These are phyloP conservation scores for Casuarina cunninghamiana DNA, from an alignment of 306 rosid species.

Conservation along the genomic window DNA sequence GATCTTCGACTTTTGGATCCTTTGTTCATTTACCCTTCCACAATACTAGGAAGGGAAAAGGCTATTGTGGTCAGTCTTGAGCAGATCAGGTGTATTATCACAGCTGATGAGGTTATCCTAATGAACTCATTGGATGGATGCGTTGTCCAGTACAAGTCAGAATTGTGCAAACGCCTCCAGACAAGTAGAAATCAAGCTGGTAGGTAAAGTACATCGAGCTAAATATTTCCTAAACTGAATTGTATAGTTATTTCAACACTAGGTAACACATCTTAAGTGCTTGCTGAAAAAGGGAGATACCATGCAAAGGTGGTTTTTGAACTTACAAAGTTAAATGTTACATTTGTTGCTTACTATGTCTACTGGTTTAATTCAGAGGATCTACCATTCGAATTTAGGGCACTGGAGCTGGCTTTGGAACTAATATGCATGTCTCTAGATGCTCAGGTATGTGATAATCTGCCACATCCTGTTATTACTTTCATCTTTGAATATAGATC, in stretches of 20 bases:
- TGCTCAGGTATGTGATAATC: constrained; percentile 67
- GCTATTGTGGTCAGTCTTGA: constrained; percentile 94
- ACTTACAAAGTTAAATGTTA: constrained; percentile 7
- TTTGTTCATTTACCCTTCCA: constrained; percentile 85
- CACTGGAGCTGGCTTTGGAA: constrained; percentile 91
- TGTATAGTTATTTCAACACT: constrained; percentile 15
- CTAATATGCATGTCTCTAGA: constrained; percentile 87
- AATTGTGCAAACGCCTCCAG: constrained; percentile 74
- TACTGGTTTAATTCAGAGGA: constrained; percentile 66
- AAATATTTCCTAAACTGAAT: constrained; percentile 10
- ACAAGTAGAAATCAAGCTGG: constrained; percentile 63
- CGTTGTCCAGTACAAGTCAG: constrained; percentile 71
- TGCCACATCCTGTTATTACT: not conserved
- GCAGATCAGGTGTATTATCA: constrained; percentile 90
- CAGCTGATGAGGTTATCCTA: constrained; percentile 84
- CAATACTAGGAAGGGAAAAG: constrained; percentile 83
- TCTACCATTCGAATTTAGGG: constrained; percentile 90
- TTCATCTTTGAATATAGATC: not conserved
- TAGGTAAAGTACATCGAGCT: constrained; percentile 24
- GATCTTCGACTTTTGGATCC: constrained; percentile 96
- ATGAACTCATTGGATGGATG: constrained; percentile 89
- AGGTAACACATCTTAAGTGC: constrained; percentile 10
- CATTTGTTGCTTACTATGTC: constrained; percentile 32
- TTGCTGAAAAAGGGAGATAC: constrained; percentile 8
- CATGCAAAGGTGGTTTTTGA: constrained; percentile 1